Conservation (phyloP, 495 filamentous ascomycete species). For the Neurospora tetraspora region DNA sequence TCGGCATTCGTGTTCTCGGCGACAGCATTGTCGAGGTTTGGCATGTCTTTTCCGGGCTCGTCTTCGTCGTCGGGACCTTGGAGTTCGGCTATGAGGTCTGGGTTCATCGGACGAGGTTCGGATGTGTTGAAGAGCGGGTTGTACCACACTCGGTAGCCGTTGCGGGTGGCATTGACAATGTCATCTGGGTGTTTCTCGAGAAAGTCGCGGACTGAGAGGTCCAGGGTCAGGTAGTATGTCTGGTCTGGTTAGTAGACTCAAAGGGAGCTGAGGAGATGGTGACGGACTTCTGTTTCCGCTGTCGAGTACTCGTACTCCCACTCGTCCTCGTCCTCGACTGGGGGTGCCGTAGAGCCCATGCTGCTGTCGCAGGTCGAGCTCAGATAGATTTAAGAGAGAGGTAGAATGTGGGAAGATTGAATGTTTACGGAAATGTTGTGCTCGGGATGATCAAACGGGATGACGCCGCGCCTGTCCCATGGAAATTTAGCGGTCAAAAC, state of each 20-base stretch:
- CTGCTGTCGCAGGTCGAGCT: too few species aligned
- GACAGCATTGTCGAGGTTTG: slow-evolving; percentile 16
- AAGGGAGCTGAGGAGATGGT: too few species aligned
- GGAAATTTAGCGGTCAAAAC: slow-evolving; percentile 18
- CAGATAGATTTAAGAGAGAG: too few species aligned
- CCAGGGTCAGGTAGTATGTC: slow-evolving; percentile 48
- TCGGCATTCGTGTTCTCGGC: slow-evolving; percentile 3
- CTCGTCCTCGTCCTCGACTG: slow-evolving; percentile 34
- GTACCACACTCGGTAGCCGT: slow-evolving; percentile 27
- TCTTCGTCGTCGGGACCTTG: slow-evolving; percentile 22
- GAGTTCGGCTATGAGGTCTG: slow-evolving; percentile 17
- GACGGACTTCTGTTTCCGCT: slow-evolving; percentile 41
- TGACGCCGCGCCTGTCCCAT: background rate
- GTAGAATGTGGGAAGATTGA: too few species aligned
- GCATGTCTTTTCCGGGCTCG: slow-evolving; percentile 14
- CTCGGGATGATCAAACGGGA: background rate
- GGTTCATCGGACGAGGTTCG: slow-evolving; percentile 9
- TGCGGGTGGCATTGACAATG: slow-evolving; percentile 18
- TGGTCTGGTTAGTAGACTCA: slow-evolving; percentile 7
- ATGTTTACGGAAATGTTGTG: background rate
- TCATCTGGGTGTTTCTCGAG: slow-evolving; percentile 24
- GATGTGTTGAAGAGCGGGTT: slow-evolving; percentile 23
- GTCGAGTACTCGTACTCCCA: slow-evolving; percentile 52
- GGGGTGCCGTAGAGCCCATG: background rate
- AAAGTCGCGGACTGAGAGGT: slow-evolving; percentile 42